A percentile compares a stretch with the other conserved stretches of the same genome.
Conservation (phyloP, 495 filamentous ascomycete species). For the Neurospora tetraspora region DNA sequence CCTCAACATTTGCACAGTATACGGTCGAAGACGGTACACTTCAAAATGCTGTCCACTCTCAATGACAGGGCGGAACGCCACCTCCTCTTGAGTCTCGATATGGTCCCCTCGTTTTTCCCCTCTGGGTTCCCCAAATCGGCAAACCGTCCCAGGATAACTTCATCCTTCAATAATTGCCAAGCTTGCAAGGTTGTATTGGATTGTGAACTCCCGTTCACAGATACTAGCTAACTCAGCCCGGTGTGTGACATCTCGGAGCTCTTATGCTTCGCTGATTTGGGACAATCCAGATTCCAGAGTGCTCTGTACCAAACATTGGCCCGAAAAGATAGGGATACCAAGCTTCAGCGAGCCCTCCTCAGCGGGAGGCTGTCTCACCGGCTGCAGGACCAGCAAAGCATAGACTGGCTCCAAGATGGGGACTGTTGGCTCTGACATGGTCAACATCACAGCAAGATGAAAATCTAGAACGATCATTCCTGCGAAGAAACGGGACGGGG, state of each 20-base stretch:
- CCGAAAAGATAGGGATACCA: neutral
- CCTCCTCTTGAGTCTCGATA: neutral
- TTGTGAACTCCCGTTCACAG: neutral
- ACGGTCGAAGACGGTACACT: neutral
- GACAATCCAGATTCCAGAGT: neutral
- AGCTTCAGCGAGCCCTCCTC: neutral
- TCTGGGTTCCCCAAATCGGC: neutral
- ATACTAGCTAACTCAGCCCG: neutral
- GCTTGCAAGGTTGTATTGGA: neutral
- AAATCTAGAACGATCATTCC: neutral
- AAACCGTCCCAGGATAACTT: slow-evolving; percentile 1
- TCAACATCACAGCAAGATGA: neutral
- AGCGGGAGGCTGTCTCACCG: neutral
- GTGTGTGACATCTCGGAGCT: neutral
- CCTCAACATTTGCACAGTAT: neutral
- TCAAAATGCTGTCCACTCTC: neutral
- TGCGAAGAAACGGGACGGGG: neutral
- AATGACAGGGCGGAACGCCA: neutral
- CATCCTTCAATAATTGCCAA: neutral
- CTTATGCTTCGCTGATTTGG: neutral
- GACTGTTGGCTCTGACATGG: neutral
- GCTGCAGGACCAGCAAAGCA: neutral
- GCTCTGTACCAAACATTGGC: neutral
- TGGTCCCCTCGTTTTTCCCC: neutral
- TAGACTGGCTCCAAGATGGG: neutral